Percentiles rank a stretch among this genome's conserved stretches.
Conservation (phyloP, 805 yeast genomes). For the Ogataea henricii region DNA sequence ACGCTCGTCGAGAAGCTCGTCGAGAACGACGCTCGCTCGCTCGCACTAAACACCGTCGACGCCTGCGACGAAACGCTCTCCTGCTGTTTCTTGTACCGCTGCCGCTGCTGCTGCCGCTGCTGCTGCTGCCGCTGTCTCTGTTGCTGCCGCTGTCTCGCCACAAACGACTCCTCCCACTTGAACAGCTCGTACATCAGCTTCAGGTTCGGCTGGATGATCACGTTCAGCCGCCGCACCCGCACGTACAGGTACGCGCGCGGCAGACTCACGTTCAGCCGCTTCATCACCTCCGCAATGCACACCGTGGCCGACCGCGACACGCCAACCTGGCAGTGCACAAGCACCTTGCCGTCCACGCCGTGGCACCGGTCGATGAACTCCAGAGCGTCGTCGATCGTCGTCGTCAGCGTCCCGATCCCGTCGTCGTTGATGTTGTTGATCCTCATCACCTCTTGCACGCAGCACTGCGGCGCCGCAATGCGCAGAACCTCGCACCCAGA, state of each 20-base stretch:
- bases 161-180: constrained; percentile 57
- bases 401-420: constrained; percentile 77
- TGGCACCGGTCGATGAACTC: constrained; percentile 62
- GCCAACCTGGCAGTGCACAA: constrained; percentile 95
- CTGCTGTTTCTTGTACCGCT: constrained; percentile 7
- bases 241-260: constrained; percentile 84
- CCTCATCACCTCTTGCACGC: constrained; percentile 53
- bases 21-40: constrained; percentile 26
- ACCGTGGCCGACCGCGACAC: constrained; percentile 95
- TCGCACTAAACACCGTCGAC: constrained; percentile 20
- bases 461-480: constrained; percentile 25
- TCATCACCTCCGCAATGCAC: constrained; percentile 94
- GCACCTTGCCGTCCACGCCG: constrained; percentile 47
- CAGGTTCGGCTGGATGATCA: constrained; percentile 91
- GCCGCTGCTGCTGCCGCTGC: not conserved
- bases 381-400: constrained; percentile 62
- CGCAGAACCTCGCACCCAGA: constrained; percentile 34
- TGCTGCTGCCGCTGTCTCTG: constrained; percentile 3
- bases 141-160: constrained; percentile 15
- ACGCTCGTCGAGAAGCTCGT: constrained; percentile 30
- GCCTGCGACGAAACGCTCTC: constrained; percentile 25
- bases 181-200: constrained; percentile 89
- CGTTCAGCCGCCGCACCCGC: constrained; percentile 86
- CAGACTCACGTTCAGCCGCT: constrained; percentile 61
- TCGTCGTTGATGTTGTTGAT: constrained; percentile 84